Evolutionary conservation across 169 alveolate species (phyloP).

Genomic region (Plasmodium vivax): DNA sequence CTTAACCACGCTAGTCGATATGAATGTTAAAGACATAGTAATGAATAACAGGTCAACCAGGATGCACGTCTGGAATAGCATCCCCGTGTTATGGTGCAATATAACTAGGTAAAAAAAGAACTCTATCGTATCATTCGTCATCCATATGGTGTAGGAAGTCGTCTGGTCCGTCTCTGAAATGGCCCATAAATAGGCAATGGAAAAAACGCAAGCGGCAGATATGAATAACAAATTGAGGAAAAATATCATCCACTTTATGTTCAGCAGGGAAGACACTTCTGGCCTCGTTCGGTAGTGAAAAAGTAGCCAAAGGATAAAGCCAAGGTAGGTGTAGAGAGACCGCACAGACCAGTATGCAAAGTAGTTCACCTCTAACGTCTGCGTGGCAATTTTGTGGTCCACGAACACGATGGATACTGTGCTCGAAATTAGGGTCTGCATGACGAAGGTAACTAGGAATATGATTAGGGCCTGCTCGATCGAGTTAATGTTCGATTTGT

Average conservation of each 20-base stretch:
- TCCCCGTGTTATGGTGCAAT: constrained; percentile 88
- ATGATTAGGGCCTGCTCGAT: constrained; percentile 90
- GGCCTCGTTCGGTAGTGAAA: constrained; percentile 84
- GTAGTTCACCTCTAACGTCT: constrained; percentile 78
- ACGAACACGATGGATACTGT: constrained; percentile 85
- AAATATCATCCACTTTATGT: constrained; percentile 84
- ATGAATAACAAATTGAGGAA: constrained; percentile 84
- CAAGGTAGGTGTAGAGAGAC: constrained; percentile 84
- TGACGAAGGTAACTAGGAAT: constrained; percentile 88
- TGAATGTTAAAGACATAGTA: constrained; percentile 86
- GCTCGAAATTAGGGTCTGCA: constrained; percentile 86
- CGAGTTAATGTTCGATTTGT: constrained; percentile 86
- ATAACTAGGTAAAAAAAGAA: constrained; percentile 87
- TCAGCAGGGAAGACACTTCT: constrained; percentile 70
- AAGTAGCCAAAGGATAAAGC: constrained; percentile 88
- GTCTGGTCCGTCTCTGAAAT: constrained; percentile 41
- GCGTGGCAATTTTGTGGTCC: constrained; percentile 76
- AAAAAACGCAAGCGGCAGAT: constrained; percentile 89
- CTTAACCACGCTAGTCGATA: constrained; percentile 83
- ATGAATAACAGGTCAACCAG: constrained; percentile 86
- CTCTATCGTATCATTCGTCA: constrained; percentile 86
- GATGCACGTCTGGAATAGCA: constrained; percentile 88
- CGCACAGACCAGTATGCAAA: constrained; percentile 90
- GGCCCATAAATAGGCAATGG: constrained; percentile 88
- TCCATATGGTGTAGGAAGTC: constrained; percentile 82